Base-by-base conservation (phyloP, 192 early-diverging fungal genomes). In the Coemansia sp. region DNA sequence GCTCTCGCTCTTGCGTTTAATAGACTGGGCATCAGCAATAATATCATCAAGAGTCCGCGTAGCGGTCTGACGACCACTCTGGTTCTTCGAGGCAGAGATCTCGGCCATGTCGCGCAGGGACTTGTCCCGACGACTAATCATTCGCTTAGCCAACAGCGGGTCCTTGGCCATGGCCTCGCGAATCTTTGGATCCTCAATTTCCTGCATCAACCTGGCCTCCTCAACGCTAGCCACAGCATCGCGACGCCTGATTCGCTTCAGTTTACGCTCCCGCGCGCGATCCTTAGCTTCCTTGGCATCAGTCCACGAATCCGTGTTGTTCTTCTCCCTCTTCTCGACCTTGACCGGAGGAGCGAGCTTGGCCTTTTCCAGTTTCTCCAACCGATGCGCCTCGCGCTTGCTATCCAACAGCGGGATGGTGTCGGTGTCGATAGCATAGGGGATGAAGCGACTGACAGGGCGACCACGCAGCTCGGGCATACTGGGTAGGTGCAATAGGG, bases 391-490 rank as follows among this genome's bases (percentile, higher is more conserved):
- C 69, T 86, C 87, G 34, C 71, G 69, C 63, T 71, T 76, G 39
- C 42, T 37, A 36, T 83, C 80, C 14, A 77, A 23, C 33, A 63
- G 75, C 33, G 75, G 80, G 35, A 83, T 83, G 9, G 76, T 68
- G 50, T 83, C 66, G 6, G 72, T 75, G 48, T 83, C 80, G 13
- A 78, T 71, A 1, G 23, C 36, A 52, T 72, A 77, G n/a, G 64
- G 66, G 16, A 64, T 64, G 38, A 83, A 83, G 41, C 50, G 48
- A 6, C 52, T 55, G 6, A 61, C 68, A 0, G 75, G 69, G 9
- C 76, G 75, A 36, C 76, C 76, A 10, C 72, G 72, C 45, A 99
- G 72, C 79, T 98, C 97, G 2, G 95, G 94, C 94, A 99, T 95
- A 62, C 91, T 95, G 14, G 97, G 97, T 38, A 99, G 55, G 65